These are phyloP conservation scores for Hymenoscyphus fructigenus DNA, from an alignment of 2,329 filamentous ascomycete species.

Conservation along the genomic window DNA sequence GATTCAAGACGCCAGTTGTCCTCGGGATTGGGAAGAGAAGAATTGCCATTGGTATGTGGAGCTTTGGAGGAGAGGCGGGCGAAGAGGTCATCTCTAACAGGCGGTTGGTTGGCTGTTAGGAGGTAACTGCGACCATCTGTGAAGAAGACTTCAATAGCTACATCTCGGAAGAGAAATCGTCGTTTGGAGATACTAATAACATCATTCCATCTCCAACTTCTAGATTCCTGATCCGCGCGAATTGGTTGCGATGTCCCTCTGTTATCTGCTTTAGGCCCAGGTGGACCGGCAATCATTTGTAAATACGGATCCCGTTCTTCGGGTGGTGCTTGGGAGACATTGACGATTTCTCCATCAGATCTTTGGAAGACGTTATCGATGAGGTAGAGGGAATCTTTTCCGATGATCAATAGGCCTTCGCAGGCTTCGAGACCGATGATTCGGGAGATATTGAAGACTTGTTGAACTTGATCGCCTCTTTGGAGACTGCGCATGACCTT, in stretches of 20 bases:
- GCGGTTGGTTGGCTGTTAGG: constrained; percentile 75
- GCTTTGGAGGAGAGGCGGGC: constrained; percentile 74
- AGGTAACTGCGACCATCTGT: constrained; percentile 95
- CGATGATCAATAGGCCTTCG: constrained; percentile 89
- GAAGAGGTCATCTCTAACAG: constrained; percentile 76
- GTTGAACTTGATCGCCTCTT: constrained; percentile 86
- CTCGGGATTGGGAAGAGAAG: constrained; percentile 72
- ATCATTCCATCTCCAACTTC: constrained; percentile 92
- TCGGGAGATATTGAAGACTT: constrained; percentile 91
- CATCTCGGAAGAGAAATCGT: constrained; percentile 90
- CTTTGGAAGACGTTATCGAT: constrained; percentile 97
- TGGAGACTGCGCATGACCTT: constrained; percentile 95
- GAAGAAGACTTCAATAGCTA: constrained; percentile 96
- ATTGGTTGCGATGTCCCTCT: constrained; percentile 56
- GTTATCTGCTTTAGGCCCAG: constrained; percentile 62
- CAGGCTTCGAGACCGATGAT: constrained; percentile 91
- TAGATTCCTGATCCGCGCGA: constrained; percentile 71
- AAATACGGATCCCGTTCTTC: constrained; percentile 96
- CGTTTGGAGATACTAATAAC: constrained; percentile 95
- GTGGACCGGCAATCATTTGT: constrained; percentile 81
- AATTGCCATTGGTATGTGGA: constrained; percentile 72
- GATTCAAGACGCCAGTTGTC: constrained; percentile 91
- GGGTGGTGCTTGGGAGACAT: constrained; percentile 87
- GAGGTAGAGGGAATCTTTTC: constrained; percentile 88
- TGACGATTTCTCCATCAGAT: constrained; percentile 92